phyloP scores from a whole-genome alignment of 805 yeast genomes.

The Kazachstania psychrophila region DNA sequence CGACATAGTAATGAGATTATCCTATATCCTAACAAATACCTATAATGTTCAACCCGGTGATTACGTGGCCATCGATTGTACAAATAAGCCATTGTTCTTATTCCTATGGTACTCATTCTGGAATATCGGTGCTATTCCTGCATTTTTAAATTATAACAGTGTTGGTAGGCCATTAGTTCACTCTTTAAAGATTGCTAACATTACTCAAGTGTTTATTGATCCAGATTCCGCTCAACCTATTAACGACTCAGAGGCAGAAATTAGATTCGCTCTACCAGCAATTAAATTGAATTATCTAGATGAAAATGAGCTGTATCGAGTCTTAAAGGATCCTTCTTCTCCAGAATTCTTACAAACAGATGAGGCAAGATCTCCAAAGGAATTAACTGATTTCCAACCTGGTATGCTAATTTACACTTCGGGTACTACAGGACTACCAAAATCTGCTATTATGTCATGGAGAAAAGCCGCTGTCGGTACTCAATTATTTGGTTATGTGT shows the following conservation, averaged over 20 bases:
- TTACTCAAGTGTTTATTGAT: slow-evolving; percentile 62
- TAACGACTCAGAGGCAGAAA: slow-evolving; percentile 38
- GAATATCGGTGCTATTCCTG: slow-evolving; percentile 87
- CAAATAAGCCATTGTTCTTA: slow-evolving; percentile 75
- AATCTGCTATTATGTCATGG: slow-evolving; percentile 91
- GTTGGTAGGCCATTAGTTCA: slow-evolving; percentile 68
- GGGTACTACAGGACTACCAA: slow-evolving; percentile 92
- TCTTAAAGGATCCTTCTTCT: slow-evolving; percentile 33
- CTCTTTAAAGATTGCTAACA: slow-evolving; percentile 61
- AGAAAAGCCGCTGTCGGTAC: slow-evolving; percentile 69
- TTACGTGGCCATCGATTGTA: slow-evolving; percentile 63
- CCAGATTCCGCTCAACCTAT: slow-evolving; percentile 53
- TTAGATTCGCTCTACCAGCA: slow-evolving; percentile 31
- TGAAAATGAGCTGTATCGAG: slow-evolving; percentile 38
- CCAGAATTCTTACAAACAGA: slow-evolving; percentile 49
- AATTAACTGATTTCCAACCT: slow-evolving; percentile 49
- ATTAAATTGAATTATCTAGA: slow-evolving; percentile 42
- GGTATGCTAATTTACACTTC: slow-evolving; percentile 78
- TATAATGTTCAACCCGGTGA: slow-evolving; percentile 60
- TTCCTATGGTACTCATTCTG: slow-evolving; percentile 78
- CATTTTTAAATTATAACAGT: slow-evolving; percentile 75
- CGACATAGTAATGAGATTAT: slow-evolving; percentile 54
- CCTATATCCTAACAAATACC: slow-evolving; percentile 52
- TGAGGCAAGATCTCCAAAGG: slow-evolving; percentile 43
- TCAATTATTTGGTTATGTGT: slow-evolving; percentile 56